Conservation (phyloP, 2,329 filamentous ascomycete genomes). For the Falciphora oryzae region DNA sequence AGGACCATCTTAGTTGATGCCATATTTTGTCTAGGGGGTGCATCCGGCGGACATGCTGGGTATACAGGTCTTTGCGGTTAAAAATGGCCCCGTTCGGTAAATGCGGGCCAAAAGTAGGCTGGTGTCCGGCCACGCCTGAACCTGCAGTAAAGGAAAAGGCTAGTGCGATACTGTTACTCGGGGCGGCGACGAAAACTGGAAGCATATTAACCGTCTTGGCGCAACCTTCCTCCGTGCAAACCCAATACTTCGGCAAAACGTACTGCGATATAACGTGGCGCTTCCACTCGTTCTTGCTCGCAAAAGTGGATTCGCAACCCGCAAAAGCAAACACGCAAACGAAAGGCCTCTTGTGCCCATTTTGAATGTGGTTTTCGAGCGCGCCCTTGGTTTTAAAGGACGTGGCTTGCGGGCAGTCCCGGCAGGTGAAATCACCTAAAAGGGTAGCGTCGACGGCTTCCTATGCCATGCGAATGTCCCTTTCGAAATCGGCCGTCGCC, state of each 20-base stretch:
- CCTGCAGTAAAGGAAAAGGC: neutral
- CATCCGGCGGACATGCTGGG: conserved; percentile 82
- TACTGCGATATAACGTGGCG: conserved; percentile 80
- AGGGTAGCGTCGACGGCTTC: too few relatives aligned
- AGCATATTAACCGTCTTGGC: too few relatives aligned
- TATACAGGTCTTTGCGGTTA: conserved; percentile 88
- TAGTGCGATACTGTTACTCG: neutral
- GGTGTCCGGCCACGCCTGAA: neutral
- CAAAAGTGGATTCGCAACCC: conserved; percentile 67
- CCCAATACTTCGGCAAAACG: conserved; percentile 66
- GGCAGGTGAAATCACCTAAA: too few relatives aligned
- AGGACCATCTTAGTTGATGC: conserved; percentile 22
- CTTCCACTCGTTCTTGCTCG: conserved; percentile 93
- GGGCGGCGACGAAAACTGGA: too few relatives aligned
- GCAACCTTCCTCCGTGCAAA: conserved; percentile 63
- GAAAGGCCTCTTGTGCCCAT: conserved; percentile 55
- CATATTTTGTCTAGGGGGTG: conserved; percentile 50
- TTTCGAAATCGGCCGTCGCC: too few relatives aligned
- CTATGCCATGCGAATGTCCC: too few relatives aligned
- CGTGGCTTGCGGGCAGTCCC: conserved; percentile 23
- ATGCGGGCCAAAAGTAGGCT: conserved; percentile 10
- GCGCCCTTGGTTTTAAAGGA: conserved; percentile 37
- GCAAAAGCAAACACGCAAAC: conserved; percentile 73
- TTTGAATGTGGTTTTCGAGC: conserved; percentile 43
- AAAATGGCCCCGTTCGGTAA: conserved; percentile 57